Percentiles rank a stretch among this genome's conserved stretches.
These are phyloP conservation scores for Suhomyces bokatorum DNA, from an alignment of 1,139 yeast species.

Conservation along the genomic window DNA sequence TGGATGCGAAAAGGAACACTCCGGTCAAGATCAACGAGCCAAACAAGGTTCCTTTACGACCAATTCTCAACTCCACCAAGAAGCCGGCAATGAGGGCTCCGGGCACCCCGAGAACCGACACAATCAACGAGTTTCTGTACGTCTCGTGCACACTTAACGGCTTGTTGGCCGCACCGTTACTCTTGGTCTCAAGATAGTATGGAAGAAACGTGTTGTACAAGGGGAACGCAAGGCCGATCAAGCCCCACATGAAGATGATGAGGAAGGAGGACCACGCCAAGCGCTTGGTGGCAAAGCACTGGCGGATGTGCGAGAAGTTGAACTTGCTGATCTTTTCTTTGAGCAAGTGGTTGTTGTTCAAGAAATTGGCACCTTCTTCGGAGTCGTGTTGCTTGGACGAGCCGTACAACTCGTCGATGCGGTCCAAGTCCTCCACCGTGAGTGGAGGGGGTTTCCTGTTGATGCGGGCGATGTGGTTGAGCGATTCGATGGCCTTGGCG, in stretches of 20 bases:
- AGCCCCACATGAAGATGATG: slow-evolving; percentile 43
- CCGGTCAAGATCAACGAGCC: slow-evolving; percentile 40
- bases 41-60: slow-evolving; percentile 42
- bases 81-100: slow-evolving; percentile 43
- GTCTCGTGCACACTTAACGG: slow-evolving; percentile 38
- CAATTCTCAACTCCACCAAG: slow-evolving; percentile 39
- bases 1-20: slow-evolving; percentile 40
- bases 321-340: slow-evolving; percentile 30
- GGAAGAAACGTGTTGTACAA: slow-evolving; percentile 48
- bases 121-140: slow-evolving; percentile 42
- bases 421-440: slow-evolving; percentile 33
- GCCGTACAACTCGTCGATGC: slow-evolving; percentile 25
- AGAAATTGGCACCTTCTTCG: slow-evolving; percentile 5
- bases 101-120: slow-evolving; percentile 44
- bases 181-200: slow-evolving; percentile 37
- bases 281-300: slow-evolving; percentile 37
- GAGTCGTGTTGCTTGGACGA: slow-evolving; percentile 12
- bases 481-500: slow-evolving; percentile 34
- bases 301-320: slow-evolving; percentile 33
- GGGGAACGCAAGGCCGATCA: slow-evolving; percentile 49
- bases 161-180: slow-evolving; percentile 29
- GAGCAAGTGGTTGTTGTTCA: slow-evolving; percentile 22
- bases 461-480: slow-evolving; percentile 38
- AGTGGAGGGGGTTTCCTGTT: slow-evolving; percentile 28
- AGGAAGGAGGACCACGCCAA: slow-evolving; percentile 36